A percentile compares a stretch with the other conserved stretches of the same genome.
phyloP scores from a whole-genome alignment of 805 yeast species.

The Candida manassasensis region DNA sequence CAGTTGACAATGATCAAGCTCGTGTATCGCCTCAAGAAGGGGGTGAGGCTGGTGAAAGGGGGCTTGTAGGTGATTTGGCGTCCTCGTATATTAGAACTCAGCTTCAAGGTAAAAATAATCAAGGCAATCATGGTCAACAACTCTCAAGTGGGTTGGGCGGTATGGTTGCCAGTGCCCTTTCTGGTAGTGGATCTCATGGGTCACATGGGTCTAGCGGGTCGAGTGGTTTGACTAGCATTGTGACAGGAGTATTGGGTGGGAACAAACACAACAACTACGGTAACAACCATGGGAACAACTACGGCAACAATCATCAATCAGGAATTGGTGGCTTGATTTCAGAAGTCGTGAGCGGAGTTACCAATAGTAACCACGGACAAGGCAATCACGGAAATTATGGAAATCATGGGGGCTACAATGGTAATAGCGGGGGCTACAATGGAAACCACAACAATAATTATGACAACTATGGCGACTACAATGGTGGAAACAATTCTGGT shows the following conservation, averaged over 20 bases:
- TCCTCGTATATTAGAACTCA: slow-evolving; percentile 51
- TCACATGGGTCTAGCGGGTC: slow-evolving; percentile 19
- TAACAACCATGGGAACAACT: slow-evolving; percentile 1
- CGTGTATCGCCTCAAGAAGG: slow-evolving; percentile 6
- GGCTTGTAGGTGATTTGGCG: slow-evolving; percentile 48
- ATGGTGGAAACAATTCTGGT: slow-evolving; percentile 6
- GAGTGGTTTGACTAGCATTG: slow-evolving; percentile 11
- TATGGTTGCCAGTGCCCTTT: slow-evolving; percentile 51
- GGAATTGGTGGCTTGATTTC: no score
- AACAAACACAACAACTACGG: slow-evolving; percentile 7
- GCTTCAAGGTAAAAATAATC: slow-evolving; percentile 24
- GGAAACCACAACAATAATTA: slow-evolving; percentile 1
- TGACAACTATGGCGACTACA: slow-evolving; percentile 6
- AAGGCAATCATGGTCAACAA: slow-evolving; percentile 27
- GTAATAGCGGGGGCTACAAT: background rate
- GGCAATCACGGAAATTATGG: background rate
- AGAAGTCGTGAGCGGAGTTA: no score
- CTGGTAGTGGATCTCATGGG: slow-evolving; percentile 47
- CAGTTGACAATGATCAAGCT: slow-evolving; percentile 19
- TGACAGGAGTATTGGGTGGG: slow-evolving; percentile 5
- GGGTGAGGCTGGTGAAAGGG: slow-evolving; percentile 29
- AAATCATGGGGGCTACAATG: background rate
- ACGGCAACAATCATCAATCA: background rate
- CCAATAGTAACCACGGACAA: background rate
- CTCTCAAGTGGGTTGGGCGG: slow-evolving; percentile 49